Conservation (phyloP, 148 eudicot species). For the Chenopodium formosanum region DNA sequence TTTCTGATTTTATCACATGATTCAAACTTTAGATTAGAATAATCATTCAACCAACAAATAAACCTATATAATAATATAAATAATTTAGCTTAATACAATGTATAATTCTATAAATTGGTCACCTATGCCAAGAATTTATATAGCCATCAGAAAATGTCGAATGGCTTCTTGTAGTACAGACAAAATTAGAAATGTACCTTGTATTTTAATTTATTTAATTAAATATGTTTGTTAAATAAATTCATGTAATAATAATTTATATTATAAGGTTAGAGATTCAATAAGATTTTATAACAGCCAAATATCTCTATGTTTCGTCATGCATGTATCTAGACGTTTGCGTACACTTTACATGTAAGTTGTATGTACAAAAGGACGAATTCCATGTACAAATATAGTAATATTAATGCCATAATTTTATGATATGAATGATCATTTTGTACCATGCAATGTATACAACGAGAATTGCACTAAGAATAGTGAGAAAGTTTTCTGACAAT, state of each 20-base stretch:
- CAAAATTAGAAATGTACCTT: background rate
- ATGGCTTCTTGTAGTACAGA: constrained; percentile 20
- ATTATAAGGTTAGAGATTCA: constrained; percentile 3
- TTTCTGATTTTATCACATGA: constrained; percentile 25
- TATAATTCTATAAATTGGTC: constrained; percentile 4
- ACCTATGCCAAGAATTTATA: constrained; percentile 16
- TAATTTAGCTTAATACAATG: constrained; percentile 16
- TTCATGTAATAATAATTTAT: background rate
- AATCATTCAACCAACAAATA: background rate
- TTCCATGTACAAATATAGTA: background rate
- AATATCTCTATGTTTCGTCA: constrained; percentile 9
- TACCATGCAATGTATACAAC: constrained; percentile 16
- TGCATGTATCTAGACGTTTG: constrained; percentile 30
- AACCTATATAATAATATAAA: background rate
- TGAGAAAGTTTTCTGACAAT: constrained; percentile 16
- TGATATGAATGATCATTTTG: background rate
- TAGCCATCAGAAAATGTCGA: constrained; percentile 32
- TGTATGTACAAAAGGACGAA: constrained; percentile 2
- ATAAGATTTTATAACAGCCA: background rate
- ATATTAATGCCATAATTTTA: background rate
- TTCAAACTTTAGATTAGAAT: constrained; percentile 12
- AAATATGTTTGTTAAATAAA: background rate
- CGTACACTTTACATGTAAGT: constrained; percentile 7
- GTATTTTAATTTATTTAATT: background rate
- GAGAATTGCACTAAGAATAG: background rate